These are phyloP conservation scores for Ustulina deusta DNA, from an alignment of 2,329 filamentous ascomycete genomes.

Conservation along the genomic window DNA sequence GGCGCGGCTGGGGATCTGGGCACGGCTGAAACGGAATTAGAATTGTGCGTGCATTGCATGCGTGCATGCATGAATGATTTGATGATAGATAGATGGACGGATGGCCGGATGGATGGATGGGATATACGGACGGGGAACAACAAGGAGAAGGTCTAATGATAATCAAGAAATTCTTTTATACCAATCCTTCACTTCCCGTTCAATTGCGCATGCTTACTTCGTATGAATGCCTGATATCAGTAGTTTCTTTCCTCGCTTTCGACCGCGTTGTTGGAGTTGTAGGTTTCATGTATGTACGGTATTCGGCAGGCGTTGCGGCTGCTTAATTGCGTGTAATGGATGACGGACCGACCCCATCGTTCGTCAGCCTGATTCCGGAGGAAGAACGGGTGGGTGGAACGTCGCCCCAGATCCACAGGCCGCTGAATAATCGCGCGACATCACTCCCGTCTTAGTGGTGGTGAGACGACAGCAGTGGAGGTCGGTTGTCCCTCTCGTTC, in stretches of 20 bases:
- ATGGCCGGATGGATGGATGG: neutral
- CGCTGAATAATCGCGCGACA: neutral
- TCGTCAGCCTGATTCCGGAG: neutral
- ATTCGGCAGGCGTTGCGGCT: neutral
- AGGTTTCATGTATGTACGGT: no score
- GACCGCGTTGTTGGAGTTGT: neutral
- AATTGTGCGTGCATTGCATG: neutral
- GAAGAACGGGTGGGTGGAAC: no score
- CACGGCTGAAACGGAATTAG: constrained; percentile 30
- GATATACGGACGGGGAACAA: neutral
- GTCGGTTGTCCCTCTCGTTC: neutral
- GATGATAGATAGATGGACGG: neutral
- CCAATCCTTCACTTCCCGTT: neutral
- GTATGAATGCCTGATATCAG: neutral
- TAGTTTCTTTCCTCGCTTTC: neutral
- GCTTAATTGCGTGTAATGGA: no score
- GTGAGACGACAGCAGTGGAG: neutral
- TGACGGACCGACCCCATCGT: neutral
- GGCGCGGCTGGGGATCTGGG: constrained; percentile 27
- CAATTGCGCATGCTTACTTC: neutral
- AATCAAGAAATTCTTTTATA: neutral
- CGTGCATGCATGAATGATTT: neutral
- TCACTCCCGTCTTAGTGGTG: neutral
- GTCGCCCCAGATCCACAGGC: neutral
- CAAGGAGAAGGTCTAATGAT: constrained; percentile 1